Conservation (phyloP, 306 rosid genomes). For the Acacia acuminata region DNA sequence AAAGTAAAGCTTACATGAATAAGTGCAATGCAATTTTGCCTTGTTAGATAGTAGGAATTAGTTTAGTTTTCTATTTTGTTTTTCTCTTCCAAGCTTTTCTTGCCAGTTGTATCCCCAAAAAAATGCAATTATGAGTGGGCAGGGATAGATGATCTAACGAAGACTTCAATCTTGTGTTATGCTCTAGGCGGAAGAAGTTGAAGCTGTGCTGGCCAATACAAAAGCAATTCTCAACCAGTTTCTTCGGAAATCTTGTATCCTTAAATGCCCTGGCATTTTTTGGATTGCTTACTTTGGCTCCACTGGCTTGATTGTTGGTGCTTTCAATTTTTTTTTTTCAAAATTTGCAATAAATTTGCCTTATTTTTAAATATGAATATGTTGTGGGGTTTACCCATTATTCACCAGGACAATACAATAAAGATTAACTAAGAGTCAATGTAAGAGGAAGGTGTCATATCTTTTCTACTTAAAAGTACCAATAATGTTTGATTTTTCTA, state of each 20-base stretch:
- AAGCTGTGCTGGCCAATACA: slow-evolving; percentile 82
- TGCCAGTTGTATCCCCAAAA: neutral
- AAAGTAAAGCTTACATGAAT: slow-evolving; percentile 19
- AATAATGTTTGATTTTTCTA: neutral
- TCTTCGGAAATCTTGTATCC: slow-evolving; percentile 83
- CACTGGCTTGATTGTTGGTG: slow-evolving; percentile 13
- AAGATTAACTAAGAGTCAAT: slow-evolving; percentile 12
- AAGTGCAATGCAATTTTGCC: neutral
- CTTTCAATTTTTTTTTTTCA: neutral
- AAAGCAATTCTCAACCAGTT: slow-evolving; percentile 80
- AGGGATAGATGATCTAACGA: slow-evolving; percentile 23
- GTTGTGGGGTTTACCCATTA: neutral
- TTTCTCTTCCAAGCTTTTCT: neutral
- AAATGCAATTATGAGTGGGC: neutral
- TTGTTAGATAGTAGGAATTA: neutral
- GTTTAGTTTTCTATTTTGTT: neutral
- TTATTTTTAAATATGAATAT: slow-evolving; percentile 2
- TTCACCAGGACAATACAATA: neutral
- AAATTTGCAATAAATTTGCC: neutral
- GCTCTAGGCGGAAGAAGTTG: slow-evolving; percentile 74
- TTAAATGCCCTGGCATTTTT: slow-evolving; percentile 3
- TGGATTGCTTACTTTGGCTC: slow-evolving; percentile 12
- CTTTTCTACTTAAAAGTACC: neutral
- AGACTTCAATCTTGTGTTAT: slow-evolving; percentile 27
- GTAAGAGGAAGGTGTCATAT: slow-evolving; percentile 15